Conservation (phyloP, 2,329 filamentous ascomycete genomes). For the Paramyrothecium sp. region DNA sequence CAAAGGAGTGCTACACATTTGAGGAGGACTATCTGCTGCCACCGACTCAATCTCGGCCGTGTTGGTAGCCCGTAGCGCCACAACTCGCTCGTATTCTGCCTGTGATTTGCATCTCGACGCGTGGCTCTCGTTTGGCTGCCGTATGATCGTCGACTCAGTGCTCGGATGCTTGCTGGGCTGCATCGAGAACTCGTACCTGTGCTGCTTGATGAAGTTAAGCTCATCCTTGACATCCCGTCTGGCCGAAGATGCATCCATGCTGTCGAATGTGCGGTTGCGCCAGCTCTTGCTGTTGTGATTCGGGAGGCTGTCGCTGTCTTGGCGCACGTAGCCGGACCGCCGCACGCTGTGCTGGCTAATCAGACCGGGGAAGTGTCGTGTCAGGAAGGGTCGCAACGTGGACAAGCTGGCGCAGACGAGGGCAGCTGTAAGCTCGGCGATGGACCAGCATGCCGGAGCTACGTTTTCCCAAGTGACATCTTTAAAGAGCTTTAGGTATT, state of each 20-base stretch:
- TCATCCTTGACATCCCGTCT: no score
- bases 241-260: no score
- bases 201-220: background rate
- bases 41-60: background rate
- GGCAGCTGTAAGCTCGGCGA: constrained; percentile 18
- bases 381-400: constrained; percentile 18
- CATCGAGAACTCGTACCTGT: background rate
- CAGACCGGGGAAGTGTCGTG: background rate
- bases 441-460: constrained; percentile 14
- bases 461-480: constrained; percentile 19
- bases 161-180: background rate
- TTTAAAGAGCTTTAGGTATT: constrained; percentile 10
- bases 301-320: background rate
- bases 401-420: constrained; percentile 18
- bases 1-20: background rate
- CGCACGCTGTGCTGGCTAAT: background rate
- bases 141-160: background rate
- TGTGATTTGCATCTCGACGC: background rate
- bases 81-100: background rate
- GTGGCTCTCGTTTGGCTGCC: background rate
- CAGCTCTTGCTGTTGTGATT: no score
- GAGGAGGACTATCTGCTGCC: background rate
- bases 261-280: no score
- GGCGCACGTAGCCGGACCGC: background rate
- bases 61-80: background rate